These are phyloP conservation scores for Fusarium nematophilum DNA, from an alignment of 2,329 filamentous ascomycete species.

Conservation along the genomic window DNA sequence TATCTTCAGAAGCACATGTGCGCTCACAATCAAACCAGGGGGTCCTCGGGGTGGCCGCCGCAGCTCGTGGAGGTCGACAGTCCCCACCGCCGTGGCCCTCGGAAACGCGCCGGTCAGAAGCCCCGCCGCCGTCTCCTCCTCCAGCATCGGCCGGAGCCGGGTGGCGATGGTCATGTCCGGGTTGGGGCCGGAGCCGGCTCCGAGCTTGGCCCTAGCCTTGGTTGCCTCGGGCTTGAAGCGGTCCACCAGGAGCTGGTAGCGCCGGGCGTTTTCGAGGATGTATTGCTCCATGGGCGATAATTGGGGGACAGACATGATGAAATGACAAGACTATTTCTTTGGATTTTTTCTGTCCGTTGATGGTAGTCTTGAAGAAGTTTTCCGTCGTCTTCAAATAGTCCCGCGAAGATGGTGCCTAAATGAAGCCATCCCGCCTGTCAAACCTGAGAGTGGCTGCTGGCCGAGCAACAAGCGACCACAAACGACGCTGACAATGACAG, in stretches of 20 bases:
- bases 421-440: neutral
- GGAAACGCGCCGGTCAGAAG: slow-evolving; percentile 41
- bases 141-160: slow-evolving; percentile 51
- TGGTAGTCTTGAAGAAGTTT: neutral
- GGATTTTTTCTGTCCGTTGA: no score
- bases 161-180: slow-evolving; percentile 51
- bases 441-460: slow-evolving; percentile 20
- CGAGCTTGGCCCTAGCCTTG: slow-evolving; percentile 8
- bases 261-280: slow-evolving; percentile 45
- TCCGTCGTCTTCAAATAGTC: slow-evolving; percentile 11
- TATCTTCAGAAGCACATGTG: no score
- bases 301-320: neutral
- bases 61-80: slow-evolving; percentile 53
- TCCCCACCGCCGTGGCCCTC: slow-evolving; percentile 2
- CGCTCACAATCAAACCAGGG: slow-evolving; percentile 46
- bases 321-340: no score
- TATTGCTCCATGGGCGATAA: slow-evolving; percentile 48
- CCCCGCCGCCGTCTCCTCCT: slow-evolving; percentile 47
- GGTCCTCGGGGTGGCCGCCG: slow-evolving; percentile 46
- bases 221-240: slow-evolving; percentile 40
- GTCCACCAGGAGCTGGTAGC: slow-evolving; percentile 45
- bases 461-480: slow-evolving; percentile 30
- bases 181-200: slow-evolving; percentile 12
- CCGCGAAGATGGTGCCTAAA: slow-evolving; percentile 32
- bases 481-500: no score